Evolutionary conservation across 495 filamentous ascomycete species (phyloP), one percentile per base, ranked within the genome.

Genomic region (Penicillium paxilli): DNA sequence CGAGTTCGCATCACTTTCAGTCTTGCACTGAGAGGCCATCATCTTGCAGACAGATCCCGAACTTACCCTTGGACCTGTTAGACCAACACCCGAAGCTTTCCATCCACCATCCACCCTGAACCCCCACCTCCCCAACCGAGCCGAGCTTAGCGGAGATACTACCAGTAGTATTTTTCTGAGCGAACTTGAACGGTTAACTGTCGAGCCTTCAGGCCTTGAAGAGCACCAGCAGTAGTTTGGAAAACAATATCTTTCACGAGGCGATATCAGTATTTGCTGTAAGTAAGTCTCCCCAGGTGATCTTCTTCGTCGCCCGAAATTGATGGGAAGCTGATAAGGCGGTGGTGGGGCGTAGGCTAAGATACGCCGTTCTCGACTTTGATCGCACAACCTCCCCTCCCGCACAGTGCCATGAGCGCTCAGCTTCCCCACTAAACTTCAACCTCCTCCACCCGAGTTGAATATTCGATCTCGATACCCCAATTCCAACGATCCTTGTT

Each of bases 381-480:
- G 65, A 66, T 66, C 72, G 70, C 70, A 73, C 72, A 75, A 69
- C 64, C 55, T 65, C 61, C 62, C 55, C 63, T 69, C 64, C 67
- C 66, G 65, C 70, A 72, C 56, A 62, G 54, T 73, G 60, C 57
- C 59, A 73, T 75, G 67, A 64, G 57, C 60, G 46, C 61, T 59
- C 59, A 53, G 52, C 54, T 65, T 69, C 59, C 58, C 58, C 52
- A 55, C 54, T 60, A 41, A 56, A 49, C 48, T 25, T 47, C 33
- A 10, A 48, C n/a, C 32, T 30, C 52, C 23, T 47, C 35, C 48
- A 30, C 30, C 19, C 46, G n/a, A 46, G 25, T 38, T 45, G 20
- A 49, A 24, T 20, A 9, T n/a, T 23, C 51, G 44, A 52, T 48
- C 44, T 24, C 32, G 11, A 14, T 2, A 25, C 14, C 25, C 19